Evolutionary conservation across 768 basidiomycete genomes (phyloP), one percentile per base, ranked within the genome.

Genomic region (Naematelia encephala): DNA sequence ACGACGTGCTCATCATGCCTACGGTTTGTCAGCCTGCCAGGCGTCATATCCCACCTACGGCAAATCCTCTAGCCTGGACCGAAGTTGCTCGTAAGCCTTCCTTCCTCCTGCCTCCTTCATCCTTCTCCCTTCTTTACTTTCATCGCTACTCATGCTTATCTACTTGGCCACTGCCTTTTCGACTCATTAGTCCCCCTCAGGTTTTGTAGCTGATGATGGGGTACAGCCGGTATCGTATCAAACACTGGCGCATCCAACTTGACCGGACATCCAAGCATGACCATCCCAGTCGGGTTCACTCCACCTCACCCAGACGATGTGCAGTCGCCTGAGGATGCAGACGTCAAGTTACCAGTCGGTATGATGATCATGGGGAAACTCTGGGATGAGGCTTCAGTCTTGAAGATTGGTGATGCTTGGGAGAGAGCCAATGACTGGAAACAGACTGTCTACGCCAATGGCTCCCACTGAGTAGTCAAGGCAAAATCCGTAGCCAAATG

Each of bases 231-330:
- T 16, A 54, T 62, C 25, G 54, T 64, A 2, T 44, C 66, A 27
- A 77, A 68, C 59, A 67, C 68, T 13, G 75, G 75, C 46, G 62
- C 71, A 2, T 44, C 51, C 30, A 66, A 66, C 29, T 50, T 62
- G 2, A 64, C 80, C 0, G 81, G 80, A 0, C 81, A 82, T 51
- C 81, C 81, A 0, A 77, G 79, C 1, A 63, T 82, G 29, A 74
- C 78, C n/a, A 62, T 82, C 26, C 80, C 81, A 5, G 77, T 80
- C 39, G 81, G 81, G 0, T 79, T 78, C 64, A 62, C 79, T 3
- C 60, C 78, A 0, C 78, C 78, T 1, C 72, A 76, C 14, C 75
- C 78, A 55, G 73, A 78, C 19, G 74, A 73, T 12, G 64, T 78
- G 16, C 55, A 19, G 8, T 21, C 5, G 10, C 43, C 21, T 3